Percentiles rank a stretch among this genome's conserved stretches.
Conservation (phyloP, 2,329 filamentous ascomycete genomes). For the Falciphora oryzae region DNA sequence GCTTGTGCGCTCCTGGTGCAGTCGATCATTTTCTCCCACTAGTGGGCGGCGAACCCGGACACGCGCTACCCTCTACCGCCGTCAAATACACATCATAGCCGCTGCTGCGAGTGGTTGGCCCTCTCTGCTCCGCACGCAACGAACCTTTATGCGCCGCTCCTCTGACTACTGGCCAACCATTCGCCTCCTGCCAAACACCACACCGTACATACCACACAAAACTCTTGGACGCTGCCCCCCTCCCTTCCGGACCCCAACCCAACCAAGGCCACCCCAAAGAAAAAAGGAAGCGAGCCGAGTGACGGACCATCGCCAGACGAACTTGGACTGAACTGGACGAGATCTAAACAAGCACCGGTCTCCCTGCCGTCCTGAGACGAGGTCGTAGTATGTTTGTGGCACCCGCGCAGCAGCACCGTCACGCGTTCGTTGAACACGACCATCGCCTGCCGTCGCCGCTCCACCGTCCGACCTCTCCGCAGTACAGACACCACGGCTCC, state of each 20-base stretch:
- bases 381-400: slow-evolving; percentile 18
- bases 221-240: slow-evolving; percentile 4
- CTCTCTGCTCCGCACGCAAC: not conserved
- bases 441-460: slow-evolving; percentile 13
- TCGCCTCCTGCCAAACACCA: not conserved
- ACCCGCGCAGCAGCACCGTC: slow-evolving; percentile 14
- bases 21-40: slow-evolving; percentile 15
- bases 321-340: slow-evolving; percentile 6
- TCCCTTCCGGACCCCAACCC: slow-evolving; percentile 2
- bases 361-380: slow-evolving; percentile 6
- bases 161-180: slow-evolving; percentile 1
- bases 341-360: slow-evolving; percentile 6
- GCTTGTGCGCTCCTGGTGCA: slow-evolving; percentile 14
- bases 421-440: slow-evolving; percentile 16
- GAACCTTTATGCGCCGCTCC: slow-evolving; percentile 7
- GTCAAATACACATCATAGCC: slow-evolving; percentile 32
- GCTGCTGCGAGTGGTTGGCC: slow-evolving; percentile 14
- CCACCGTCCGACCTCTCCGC: slow-evolving; percentile 13
- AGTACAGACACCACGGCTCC: slow-evolving; percentile 13
- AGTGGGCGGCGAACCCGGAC: slow-evolving; percentile 16
- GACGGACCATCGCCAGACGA: slow-evolving; percentile 8
- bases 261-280: not conserved
- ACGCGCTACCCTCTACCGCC: slow-evolving; percentile 27
- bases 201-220: slow-evolving; percentile 3
- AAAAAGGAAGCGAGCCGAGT: slow-evolving; percentile 2